Conservation (phyloP, 805 yeast genomes). For the Starmerella apicola region DNA sequence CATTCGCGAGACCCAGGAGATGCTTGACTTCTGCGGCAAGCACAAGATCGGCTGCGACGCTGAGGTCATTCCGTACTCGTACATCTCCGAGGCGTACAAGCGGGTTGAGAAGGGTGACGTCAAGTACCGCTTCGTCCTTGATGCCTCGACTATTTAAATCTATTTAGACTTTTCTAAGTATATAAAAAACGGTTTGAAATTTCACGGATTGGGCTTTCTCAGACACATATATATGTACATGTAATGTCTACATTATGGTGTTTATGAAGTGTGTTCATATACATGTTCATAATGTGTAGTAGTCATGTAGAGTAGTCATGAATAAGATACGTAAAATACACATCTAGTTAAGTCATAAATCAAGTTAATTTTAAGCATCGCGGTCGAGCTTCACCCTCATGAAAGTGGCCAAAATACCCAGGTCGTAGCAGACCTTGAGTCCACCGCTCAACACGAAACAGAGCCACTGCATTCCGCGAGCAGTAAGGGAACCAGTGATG, state of each 20-base stretch:
- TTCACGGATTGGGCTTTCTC: not conserved
- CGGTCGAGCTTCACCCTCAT: slow-evolving; percentile 13
- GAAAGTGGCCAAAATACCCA: slow-evolving; percentile 24
- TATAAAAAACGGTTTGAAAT: not conserved
- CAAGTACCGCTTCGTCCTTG: slow-evolving; percentile 20
- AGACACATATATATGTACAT: not conserved
- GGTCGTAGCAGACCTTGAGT: slow-evolving; percentile 27
- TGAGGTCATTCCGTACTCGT: slow-evolving; percentile 41
- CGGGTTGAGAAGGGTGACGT: slow-evolving; percentile 16
- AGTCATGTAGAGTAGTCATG: too few relatives aligned
- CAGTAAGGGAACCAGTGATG: slow-evolving; percentile 61
- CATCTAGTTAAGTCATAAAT: not conserved
- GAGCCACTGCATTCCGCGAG: slow-evolving; percentile 24
- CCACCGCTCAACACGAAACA: slow-evolving; percentile 28
- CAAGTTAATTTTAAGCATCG: slow-evolving; percentile 1
- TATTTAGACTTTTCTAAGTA: not conserved
- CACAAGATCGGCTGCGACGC: slow-evolving; percentile 50
- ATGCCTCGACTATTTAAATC: slow-evolving; percentile 3
- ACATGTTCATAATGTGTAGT: not conserved
- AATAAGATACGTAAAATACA: not conserved
- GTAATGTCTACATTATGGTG: too few relatives aligned
- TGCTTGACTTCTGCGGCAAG: slow-evolving; percentile 53
- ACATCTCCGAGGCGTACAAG: slow-evolving; percentile 17
- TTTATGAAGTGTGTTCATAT: not conserved
- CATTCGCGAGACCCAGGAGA: slow-evolving; percentile 50